A percentile compares a stretch with the other conserved stretches of the same genome.
Conservation (phyloP, 495 filamentous ascomycete species). For the Friedmanniomyces endolithicus region DNA sequence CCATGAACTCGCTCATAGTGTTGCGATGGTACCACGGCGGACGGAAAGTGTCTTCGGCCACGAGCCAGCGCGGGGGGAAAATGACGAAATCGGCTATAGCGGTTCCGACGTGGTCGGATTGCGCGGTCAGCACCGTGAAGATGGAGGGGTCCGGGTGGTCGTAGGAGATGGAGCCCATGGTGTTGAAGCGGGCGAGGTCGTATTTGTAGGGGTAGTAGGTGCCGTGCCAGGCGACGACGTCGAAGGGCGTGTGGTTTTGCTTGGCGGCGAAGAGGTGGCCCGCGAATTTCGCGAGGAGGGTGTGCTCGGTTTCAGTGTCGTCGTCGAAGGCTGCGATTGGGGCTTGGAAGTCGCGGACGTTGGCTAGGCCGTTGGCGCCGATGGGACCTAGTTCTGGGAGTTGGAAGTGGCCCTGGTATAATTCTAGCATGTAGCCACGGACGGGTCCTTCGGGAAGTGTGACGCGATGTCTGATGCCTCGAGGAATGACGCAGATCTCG, state of each 20-base stretch:
- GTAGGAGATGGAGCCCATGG: slow-evolving; percentile 57
- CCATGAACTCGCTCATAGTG: slow-evolving; percentile 77
- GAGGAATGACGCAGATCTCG: slow-evolving; percentile 80
- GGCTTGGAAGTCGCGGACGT: slow-evolving; percentile 77
- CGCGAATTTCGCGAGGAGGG: slow-evolving; percentile 64
- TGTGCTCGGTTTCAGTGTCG: slow-evolving; percentile 39
- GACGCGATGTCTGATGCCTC: slow-evolving; percentile 70
- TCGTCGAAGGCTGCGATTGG: slow-evolving; percentile 68
- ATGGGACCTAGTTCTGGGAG: slow-evolving; percentile 86
- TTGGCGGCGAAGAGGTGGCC: slow-evolving; percentile 61
- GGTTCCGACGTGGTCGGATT: slow-evolving; percentile 51
- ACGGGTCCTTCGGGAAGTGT: slow-evolving; percentile 51
- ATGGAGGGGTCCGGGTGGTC: slow-evolving; percentile 79
- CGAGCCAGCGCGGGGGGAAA: slow-evolving; percentile 72
- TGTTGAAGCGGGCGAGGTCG: slow-evolving; percentile 69
- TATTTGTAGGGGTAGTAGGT: slow-evolving; percentile 79
- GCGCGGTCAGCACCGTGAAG: slow-evolving; percentile 68
- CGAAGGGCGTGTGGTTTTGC: slow-evolving; percentile 66
- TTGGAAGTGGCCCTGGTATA: slow-evolving; percentile 73
- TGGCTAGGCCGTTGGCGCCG: slow-evolving; percentile 76
- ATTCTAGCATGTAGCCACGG: slow-evolving; percentile 75
- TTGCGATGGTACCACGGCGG: slow-evolving; percentile 78
- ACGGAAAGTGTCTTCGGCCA: slow-evolving; percentile 64
- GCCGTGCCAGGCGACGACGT: slow-evolving; percentile 76
- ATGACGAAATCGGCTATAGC: slow-evolving; percentile 74